These are phyloP conservation scores for Detonula confervacea DNA, from an alignment of 352 stramenopile species.

Conservation along the genomic window DNA sequence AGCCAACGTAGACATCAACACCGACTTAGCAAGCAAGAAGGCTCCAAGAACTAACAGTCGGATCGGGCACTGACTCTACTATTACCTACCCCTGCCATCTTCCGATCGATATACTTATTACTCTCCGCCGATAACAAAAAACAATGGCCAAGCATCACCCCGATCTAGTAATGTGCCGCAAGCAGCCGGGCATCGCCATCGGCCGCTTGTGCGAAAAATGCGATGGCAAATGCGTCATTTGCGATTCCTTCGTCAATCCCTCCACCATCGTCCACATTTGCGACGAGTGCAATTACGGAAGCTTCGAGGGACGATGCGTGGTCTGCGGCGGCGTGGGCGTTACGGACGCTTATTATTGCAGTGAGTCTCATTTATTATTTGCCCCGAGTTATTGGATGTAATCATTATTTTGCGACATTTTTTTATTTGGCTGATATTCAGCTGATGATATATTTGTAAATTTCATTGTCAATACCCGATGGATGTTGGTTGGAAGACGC, in stretches of 20 bases:
- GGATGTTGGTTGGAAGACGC: too few relatives aligned
- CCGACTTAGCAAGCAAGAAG: too few relatives aligned
- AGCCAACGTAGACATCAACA: too few relatives aligned
- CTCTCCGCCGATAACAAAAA: not conserved
- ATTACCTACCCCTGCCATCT: not conserved
- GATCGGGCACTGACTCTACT: not conserved
- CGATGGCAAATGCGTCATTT: slow-evolving; percentile 99
- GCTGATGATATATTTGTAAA: too few relatives aligned
- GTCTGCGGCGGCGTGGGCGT: slow-evolving; percentile 97
- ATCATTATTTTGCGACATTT: slow-evolving; percentile 3
- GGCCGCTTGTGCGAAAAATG: slow-evolving; percentile 98
- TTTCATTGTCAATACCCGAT: too few relatives aligned
- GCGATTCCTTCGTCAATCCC: slow-evolving; percentile 98
- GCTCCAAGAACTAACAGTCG: not conserved
- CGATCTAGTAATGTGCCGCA: slow-evolving; percentile 99
- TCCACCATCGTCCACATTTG: slow-evolving; percentile 97
- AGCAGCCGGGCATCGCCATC: slow-evolving; percentile 96
- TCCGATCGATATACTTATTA: not conserved
- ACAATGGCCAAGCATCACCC: slow-evolving; percentile 99
- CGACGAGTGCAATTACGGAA: slow-evolving; percentile 99
- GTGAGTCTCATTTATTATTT: slow-evolving; percentile 62
- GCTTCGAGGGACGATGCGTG: slow-evolving; percentile 94
- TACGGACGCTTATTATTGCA: slow-evolving; percentile 99
- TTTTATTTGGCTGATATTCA: too few relatives aligned
- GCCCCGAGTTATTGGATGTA: too few relatives aligned